phyloP scores from a whole-genome alignment of 228 moss, liverwort and hornwort species.

The Sphagnum fallax region DNA sequence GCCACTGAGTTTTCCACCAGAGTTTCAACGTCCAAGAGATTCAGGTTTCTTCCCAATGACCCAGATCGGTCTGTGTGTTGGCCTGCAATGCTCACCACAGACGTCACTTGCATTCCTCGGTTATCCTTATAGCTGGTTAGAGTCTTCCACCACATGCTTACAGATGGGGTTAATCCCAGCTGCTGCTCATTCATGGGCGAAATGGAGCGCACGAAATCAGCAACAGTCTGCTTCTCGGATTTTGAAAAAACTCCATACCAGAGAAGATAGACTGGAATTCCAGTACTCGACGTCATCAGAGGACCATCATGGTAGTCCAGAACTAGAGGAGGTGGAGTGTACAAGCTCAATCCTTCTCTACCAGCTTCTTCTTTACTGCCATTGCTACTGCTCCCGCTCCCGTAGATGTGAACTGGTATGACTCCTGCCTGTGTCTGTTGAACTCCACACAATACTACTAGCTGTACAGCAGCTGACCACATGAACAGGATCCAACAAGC shows the following conservation, averaged over 20 bases:
- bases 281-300: slow-evolving; percentile 26
- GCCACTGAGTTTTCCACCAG: slow-evolving; percentile 18
- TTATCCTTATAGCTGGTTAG: slow-evolving; percentile 31
- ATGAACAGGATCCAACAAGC: too few species aligned
- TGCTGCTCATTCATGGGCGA: slow-evolving; percentile 18
- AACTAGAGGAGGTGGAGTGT: neutral
- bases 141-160: slow-evolving; percentile 42
- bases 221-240: slow-evolving; percentile 31
- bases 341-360: too few species aligned
- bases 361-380: too few species aligned
- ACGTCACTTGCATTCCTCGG: slow-evolving; percentile 24
- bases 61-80: slow-evolving; percentile 6
- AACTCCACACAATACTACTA: too few species aligned
- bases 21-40: slow-evolving; percentile 32
- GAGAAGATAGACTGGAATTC: slow-evolving; percentile 36
- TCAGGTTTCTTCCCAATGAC: slow-evolving; percentile 28
- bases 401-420: too few species aligned
- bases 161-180: slow-evolving; percentile 21
- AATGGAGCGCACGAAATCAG: slow-evolving; percentile 39
- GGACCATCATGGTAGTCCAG: slow-evolving; percentile 45
- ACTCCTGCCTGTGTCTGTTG: too few species aligned
- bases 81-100: slow-evolving; percentile 25
- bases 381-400: too few species aligned
- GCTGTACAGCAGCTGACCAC: too few species aligned
- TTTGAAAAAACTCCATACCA: slow-evolving; percentile 44